Evolutionary conservation across 768 basidiomycete species (phyloP), one percentile per base, ranked within the genome.

Genomic region (Rubroboletus satanas): DNA sequence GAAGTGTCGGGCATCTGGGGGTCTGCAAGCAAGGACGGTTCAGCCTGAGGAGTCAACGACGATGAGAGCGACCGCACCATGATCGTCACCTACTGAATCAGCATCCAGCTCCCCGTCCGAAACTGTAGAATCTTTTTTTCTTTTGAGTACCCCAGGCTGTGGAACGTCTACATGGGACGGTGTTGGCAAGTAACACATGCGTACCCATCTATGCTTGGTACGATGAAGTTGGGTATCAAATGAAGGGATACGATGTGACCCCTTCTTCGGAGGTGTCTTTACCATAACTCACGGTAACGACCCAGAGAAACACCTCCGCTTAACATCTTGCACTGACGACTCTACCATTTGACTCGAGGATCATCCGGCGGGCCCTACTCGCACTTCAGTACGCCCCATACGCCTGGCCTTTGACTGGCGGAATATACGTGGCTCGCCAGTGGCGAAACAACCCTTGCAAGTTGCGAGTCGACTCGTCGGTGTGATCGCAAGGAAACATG

Each of bases 121-220:
- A 41, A 28, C 14, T 45, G 57, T 47, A 17, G 29, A 23, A 49
- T 50, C 51, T 35, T 41, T 31, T 32, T 59, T 56, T 36, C 42
- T 56, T 45, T 62, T 57, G 51, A 49, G 38, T 42, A 36, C 21
- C 18, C 57, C 58, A 32, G 54, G 48, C 12, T 41, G 62, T 38
- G 37, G 49, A 54, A 51, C 15, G 42, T 61, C 66, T 54, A 51
- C 55, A 49, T 55, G 55, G 50, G 50, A 45, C 31, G 58, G 12
- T 47, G 39, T 54, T 56, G 61, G 47, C 43, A 54, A 58, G 57
- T 61, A 53, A 53, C 50, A 60, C 64, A 72, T 71, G 51, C 43
- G 53, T 36, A 54, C 59, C 54, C 67, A 67, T 69, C 53, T 57
- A 51, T 57, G 48, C 51, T 51, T 17, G 57, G 33, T 45, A 12